These are phyloP conservation scores for Auriculariales sp. DNA, from an alignment of 768 basidiomycete genomes.

Conservation along the genomic window DNA sequence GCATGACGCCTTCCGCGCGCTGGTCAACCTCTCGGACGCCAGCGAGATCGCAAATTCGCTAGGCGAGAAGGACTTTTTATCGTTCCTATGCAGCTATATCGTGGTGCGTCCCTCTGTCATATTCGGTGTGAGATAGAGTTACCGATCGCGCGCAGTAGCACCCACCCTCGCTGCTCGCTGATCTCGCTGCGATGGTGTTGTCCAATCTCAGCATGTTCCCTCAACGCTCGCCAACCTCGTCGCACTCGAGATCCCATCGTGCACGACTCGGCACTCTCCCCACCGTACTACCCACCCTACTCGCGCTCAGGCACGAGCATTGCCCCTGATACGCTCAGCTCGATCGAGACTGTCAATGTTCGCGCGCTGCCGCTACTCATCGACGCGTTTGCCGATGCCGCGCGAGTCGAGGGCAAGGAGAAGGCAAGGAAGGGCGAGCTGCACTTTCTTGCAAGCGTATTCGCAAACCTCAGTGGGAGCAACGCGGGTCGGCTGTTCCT, in stretches of 20 bases:
- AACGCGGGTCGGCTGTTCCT: slow-evolving; percentile 71
- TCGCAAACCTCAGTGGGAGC: slow-evolving; percentile 78
- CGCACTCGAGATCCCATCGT: slow-evolving; percentile 53
- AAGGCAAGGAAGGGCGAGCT: slow-evolving; percentile 52
- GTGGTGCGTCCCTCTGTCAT: slow-evolving; percentile 38
- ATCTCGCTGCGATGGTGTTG: slow-evolving; percentile 91
- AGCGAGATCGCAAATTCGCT: slow-evolving; percentile 49
- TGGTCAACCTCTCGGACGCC: slow-evolving; percentile 88
- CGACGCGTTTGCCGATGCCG: slow-evolving; percentile 76
- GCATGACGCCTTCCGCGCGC: slow-evolving; percentile 87
- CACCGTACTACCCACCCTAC: slow-evolving; percentile 53
- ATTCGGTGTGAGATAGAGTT: too few relatives aligned
- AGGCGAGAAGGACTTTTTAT: slow-evolving; percentile 57
- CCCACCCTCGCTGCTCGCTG: slow-evolving; percentile 79
- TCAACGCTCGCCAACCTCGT: slow-evolving; percentile 47
- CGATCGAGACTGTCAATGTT: slow-evolving; percentile 35
- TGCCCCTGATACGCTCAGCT: slow-evolving; percentile 57
- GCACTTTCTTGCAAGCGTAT: slow-evolving; percentile 88
- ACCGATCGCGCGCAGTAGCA: slow-evolving; percentile 39
- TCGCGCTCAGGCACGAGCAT: slow-evolving; percentile 72
- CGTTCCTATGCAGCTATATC: slow-evolving; percentile 79
- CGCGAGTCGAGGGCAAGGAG: slow-evolving; percentile 33
- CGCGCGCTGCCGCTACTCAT: slow-evolving; percentile 68
- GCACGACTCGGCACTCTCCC: slow-evolving; percentile 29
- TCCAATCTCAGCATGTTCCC: slow-evolving; percentile 68